These are phyloP conservation scores for Penicillium sp. DNA, from an alignment of 2,329 filamentous ascomycete species.

Conservation along the genomic window DNA sequence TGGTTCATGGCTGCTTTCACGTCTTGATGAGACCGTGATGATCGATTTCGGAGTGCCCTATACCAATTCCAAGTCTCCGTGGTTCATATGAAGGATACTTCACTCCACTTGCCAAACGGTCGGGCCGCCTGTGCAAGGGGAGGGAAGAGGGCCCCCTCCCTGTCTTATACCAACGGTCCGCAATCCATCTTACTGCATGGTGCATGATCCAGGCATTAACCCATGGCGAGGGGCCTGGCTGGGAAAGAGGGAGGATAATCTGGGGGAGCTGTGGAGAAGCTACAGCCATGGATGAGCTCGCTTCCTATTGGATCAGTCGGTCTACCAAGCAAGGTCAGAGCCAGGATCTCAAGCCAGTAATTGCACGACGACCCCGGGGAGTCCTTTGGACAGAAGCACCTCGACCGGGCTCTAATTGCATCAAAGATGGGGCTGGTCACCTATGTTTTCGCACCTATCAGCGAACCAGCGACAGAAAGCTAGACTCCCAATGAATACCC, in stretches of 20 bases:
- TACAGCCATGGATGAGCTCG: no score
- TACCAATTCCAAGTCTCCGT: not conserved
- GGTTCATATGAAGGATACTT: not conserved
- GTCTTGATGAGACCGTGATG: not conserved
- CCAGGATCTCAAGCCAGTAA: no score
- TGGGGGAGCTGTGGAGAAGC: not conserved
- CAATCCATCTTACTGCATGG: not conserved
- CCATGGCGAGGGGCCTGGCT: no score
- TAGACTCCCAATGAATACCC: not conserved
- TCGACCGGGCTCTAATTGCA: constrained; percentile 8
- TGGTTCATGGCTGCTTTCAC: constrained; percentile 9
- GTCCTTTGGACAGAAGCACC: not conserved
- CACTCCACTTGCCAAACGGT: not conserved
- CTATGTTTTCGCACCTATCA: constrained; percentile 17
- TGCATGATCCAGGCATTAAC: no score
- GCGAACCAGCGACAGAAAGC: not conserved
- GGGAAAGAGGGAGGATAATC: not conserved
- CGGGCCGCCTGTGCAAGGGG: not conserved
- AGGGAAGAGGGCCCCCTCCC: not conserved
- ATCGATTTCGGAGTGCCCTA: not conserved
- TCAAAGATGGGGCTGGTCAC: not conserved
- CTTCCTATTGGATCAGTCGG: no score
- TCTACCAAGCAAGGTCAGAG: no score
- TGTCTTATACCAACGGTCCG: not conserved
- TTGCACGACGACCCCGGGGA: no score